Evolutionary conservation across 2,329 filamentous ascomycete species (phyloP).

Genomic region (Xylaria sp.): DNA sequence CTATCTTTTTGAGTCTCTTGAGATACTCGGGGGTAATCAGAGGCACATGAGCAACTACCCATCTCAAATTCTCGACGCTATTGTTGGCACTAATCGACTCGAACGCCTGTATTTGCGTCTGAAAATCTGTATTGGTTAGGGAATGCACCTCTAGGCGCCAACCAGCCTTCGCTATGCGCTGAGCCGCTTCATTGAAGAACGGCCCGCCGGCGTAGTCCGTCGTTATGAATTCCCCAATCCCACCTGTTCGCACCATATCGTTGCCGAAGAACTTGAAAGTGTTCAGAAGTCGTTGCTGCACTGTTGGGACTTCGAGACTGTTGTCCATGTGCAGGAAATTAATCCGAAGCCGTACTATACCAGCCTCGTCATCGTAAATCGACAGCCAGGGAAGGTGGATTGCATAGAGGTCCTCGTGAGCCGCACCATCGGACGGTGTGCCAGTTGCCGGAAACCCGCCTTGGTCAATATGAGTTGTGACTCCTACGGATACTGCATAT

Average conservation of each 20-base stretch:
- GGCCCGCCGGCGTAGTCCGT: conserved; percentile 43
- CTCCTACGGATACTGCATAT: conserved; percentile 43
- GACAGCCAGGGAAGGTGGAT: conserved; percentile 45
- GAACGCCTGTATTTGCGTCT: conserved; percentile 42
- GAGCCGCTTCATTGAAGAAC: conserved; percentile 42
- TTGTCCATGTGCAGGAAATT: conserved; percentile 46
- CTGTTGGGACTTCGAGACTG: conserved; percentile 29
- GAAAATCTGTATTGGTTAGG: conserved; percentile 39
- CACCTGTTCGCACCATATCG: conserved; percentile 45
- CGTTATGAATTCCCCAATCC: conserved; percentile 45
- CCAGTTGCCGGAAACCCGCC: conserved; percentile 43
- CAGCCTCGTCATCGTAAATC: conserved; percentile 37
- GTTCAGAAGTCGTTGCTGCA: conserved; percentile 42
- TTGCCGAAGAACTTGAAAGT: conserved; percentile 45
- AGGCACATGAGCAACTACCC: conserved; percentile 47
- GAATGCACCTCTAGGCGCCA: conserved; percentile 48
- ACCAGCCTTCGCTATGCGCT: conserved; percentile 39
- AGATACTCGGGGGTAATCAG: conserved; percentile 43
- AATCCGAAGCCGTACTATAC: conserved; percentile 42
- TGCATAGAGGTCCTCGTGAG: conserved; percentile 42
- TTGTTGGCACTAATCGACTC: conserved; percentile 38
- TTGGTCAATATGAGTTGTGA: conserved; percentile 47
- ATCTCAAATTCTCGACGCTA: conserved; percentile 40
- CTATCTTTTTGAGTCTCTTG: conserved; percentile 40
- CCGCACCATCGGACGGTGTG: conserved; percentile 43